Evolutionary conservation across 164 flowering plant species (phyloP), one percentile per base, ranked within the genome.

Genomic region (Kingdonia uniflora): DNA sequence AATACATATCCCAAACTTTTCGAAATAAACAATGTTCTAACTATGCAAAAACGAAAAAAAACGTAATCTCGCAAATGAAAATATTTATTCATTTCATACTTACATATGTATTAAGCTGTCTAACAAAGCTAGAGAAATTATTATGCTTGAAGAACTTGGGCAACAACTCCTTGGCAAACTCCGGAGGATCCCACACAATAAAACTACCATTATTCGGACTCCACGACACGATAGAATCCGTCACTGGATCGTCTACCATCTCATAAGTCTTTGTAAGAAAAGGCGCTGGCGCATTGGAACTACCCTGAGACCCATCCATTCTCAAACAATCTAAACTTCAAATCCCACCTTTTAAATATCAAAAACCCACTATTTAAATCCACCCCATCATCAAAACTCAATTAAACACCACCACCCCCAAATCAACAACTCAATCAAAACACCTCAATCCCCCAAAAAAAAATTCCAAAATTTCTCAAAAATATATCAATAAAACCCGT

Each of bases 41-140:
- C 35, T 22, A 22, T 6, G 21, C 29, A 1, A 22, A 61, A 20
- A 11, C 10, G 12, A 23, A 56, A 51, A 14, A 39, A 25, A 47
- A 47, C n/a, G n/a, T n/a, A n/a, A n/a, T n/a, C n/a, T n/a, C n/a
- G n/a, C n/a, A n/a, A n/a, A n/a, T n/a, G n/a, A n/a, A n/a, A n/a
- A n/a, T n/a, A n/a, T n/a, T n/a, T n/a, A n/a, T n/a, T 5, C 6
- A 33, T 52, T 13, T 2, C 19, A 13, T 13, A 48, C 80, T 74
- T 70, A 80, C 85, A 59, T 82, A 82, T 7, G 89, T 82, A 56
- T 82, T 82, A 19, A 82, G 84, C 73, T 82, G 88, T 54, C 88
- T 61, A 22, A 82, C 72, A 43, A 82, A 82, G 50, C 88, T 82
- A 5, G 88, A 82, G 71, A 82, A 82, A 47, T 82, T 82, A 43